phyloP scores from a whole-genome alignment of 371 early-diverging fungal species.

The Mucor piriformis region DNA sequence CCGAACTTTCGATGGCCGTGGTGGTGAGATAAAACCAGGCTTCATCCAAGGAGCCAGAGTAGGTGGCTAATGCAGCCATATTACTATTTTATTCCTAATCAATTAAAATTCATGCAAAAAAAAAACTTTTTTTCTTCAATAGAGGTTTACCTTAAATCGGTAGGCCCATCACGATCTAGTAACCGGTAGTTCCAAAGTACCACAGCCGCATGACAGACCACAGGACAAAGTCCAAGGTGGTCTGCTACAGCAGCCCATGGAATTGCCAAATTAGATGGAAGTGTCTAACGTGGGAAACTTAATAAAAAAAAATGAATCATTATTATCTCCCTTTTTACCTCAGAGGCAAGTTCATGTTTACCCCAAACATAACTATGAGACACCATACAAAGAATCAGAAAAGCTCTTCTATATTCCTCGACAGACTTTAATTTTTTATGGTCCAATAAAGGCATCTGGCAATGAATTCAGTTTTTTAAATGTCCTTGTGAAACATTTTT shows the following conservation, averaged over 20 bases:
- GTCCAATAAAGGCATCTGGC: constrained; percentile 80
- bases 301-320: neutral
- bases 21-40: constrained; percentile 96
- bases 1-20: constrained; percentile 86
- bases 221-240: constrained; percentile 85
- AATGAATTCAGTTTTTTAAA: neutral
- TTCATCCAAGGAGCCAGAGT: constrained; percentile 91
- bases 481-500: neutral
- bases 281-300: constrained; percentile 54
- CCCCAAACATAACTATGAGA: constrained; percentile 94
- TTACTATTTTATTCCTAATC: constrained; percentile 67
- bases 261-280: constrained; percentile 82
- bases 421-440: constrained; percentile 56
- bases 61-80: constrained; percentile 79
- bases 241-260: constrained; percentile 86
- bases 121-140: neutral
- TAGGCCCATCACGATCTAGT: constrained; percentile 74
- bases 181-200: constrained; percentile 90
- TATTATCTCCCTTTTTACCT: constrained; percentile 47
- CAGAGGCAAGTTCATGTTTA: constrained; percentile 74
- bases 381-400: constrained; percentile 83
- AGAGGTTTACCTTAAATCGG: constrained; percentile 70
- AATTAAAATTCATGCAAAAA: neutral
- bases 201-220: constrained; percentile 85
- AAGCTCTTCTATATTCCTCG: constrained; percentile 85